Conservation (phyloP, 139 green algal genomes). For the Chlamydomonas sp. region DNA sequence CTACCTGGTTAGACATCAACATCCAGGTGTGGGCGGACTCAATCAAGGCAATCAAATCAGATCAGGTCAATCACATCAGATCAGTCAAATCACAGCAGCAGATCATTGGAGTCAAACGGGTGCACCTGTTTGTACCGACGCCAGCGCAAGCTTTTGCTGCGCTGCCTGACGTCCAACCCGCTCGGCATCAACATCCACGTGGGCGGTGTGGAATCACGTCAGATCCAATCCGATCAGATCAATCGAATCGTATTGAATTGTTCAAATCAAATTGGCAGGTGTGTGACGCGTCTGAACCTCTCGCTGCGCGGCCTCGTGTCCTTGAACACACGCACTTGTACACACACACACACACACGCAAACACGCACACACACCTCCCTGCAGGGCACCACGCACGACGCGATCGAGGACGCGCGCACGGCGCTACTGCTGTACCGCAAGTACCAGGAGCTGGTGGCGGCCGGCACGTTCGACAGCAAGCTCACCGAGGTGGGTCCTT, state of each 20-base stretch:
- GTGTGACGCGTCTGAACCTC: no score
- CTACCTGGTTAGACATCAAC: slow-evolving; percentile 69
- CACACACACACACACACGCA: no score
- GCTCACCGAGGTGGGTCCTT: slow-evolving; percentile 66
- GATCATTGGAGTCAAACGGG: no score
- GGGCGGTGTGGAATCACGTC: no score
- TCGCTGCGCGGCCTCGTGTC: no score
- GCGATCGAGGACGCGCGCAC: slow-evolving; percentile 88
- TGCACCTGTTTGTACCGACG: slow-evolving; percentile 65
- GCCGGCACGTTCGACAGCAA: slow-evolving; percentile 51
- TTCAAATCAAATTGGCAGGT: slow-evolving; percentile 1
- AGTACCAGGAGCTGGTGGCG: slow-evolving; percentile 48
- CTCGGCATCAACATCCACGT: slow-evolving; percentile 73
- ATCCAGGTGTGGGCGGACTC: no score
- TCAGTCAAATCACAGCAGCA: no score
- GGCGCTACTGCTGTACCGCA: slow-evolving; percentile 75
- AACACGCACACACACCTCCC: no score
- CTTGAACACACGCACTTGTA: no score
- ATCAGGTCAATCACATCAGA: no score
- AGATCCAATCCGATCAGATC: no score
- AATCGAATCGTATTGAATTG: background rate
- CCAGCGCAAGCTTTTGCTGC: slow-evolving; percentile 81
- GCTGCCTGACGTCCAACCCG: slow-evolving; percentile 86
- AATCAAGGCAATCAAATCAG: no score
- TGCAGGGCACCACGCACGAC: slow-evolving; percentile 52